These are phyloP conservation scores for Paraphoma sp. DNA, from an alignment of 2,329 filamentous ascomycete genomes.

Conservation along the genomic window DNA sequence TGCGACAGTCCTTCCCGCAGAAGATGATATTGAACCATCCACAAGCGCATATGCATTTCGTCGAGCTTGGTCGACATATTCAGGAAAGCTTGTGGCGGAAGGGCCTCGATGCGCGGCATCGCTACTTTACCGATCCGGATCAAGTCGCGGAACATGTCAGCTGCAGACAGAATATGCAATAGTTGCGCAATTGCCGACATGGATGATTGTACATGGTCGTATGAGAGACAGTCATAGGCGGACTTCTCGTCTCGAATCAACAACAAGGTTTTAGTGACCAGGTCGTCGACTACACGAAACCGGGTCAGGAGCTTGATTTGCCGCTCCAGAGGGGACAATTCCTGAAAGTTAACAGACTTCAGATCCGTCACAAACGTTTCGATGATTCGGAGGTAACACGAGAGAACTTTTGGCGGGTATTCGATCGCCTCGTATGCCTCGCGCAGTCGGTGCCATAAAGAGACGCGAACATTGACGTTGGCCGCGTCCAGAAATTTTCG, in stretches of 20 bases:
- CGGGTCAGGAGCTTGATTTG: conserved; percentile 74
- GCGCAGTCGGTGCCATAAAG: conserved; percentile 89
- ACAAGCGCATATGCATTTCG: conserved; percentile 85
- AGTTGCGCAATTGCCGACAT: conserved; percentile 75
- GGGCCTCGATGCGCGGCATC: conserved; percentile 64
- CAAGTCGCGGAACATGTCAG: conserved; percentile 83
- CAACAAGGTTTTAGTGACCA: conserved; percentile 74
- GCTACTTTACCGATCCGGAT: conserved; percentile 77
- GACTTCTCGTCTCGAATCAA: conserved; percentile 68
- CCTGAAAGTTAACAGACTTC: conserved; percentile 63
- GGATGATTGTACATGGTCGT: conserved; percentile 75
- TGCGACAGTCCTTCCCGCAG: conserved; percentile 77
- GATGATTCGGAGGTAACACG: conserved; percentile 83
- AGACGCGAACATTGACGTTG: conserved; percentile 81
- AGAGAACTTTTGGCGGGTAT: conserved; percentile 86
- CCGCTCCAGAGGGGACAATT: conserved; percentile 67
- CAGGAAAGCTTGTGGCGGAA: conserved; percentile 48
- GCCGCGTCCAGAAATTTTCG: conserved; percentile 84
- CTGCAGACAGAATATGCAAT: conserved; percentile 76
- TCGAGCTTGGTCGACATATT: conserved; percentile 73
- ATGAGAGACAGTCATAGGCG: conserved; percentile 84
- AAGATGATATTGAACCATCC: conserved; percentile 85
- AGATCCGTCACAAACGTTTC: conserved; percentile 80
- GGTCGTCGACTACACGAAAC: conserved; percentile 79
- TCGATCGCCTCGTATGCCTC: conserved; percentile 87